Conservation (phyloP, 1,284 basidiomycete genomes). For the Ustilago lituana region DNA sequence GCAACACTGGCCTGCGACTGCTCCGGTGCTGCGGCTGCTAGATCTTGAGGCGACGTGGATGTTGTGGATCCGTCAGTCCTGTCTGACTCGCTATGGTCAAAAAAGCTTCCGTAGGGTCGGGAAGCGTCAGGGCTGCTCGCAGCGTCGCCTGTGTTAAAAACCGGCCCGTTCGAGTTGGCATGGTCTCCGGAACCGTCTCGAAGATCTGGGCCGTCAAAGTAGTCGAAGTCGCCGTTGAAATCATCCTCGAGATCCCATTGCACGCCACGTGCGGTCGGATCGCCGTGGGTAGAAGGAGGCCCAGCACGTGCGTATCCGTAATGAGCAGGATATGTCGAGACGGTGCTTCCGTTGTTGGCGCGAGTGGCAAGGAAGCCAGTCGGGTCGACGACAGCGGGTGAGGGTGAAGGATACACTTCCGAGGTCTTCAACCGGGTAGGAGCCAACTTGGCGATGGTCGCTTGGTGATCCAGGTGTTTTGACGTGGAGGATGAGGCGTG, state of each 20-base stretch:
- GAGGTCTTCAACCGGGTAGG: slow-evolving; percentile 89
- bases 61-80: slow-evolving; percentile 44
- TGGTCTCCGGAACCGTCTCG: slow-evolving; percentile 33
- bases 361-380: slow-evolving; percentile 55
- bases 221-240: slow-evolving; percentile 74
- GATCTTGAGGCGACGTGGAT: slow-evolving; percentile 52
- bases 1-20: slow-evolving; percentile 46
- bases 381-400: slow-evolving; percentile 75
- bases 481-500: slow-evolving; percentile 33
- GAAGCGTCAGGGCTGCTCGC: slow-evolving; percentile 51
- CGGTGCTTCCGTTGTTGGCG: slow-evolving; percentile 40
- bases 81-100: slow-evolving; percentile 54
- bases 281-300: slow-evolving; percentile 25
- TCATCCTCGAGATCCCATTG: slow-evolving; percentile 68
- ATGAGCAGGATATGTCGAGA: slow-evolving; percentile 34
- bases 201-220: slow-evolving; percentile 74
- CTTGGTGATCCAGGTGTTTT: slow-evolving; percentile 28
- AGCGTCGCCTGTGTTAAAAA: slow-evolving; percentile 55
- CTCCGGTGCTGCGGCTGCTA: slow-evolving; percentile 43
- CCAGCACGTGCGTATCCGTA: slow-evolving; percentile 46
- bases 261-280: slow-evolving; percentile 44
- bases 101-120: slow-evolving; percentile 48
- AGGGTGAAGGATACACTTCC: slow-evolving; percentile 68
- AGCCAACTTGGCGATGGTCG: slow-evolving; percentile 86
- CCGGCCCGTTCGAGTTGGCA: slow-evolving; percentile 32